Percentiles rank a stretch among this genome's conserved stretches.
Evolutionary conservation across 371 early-diverging fungal genomes (phyloP).

Genomic region (Quaeritorhiza haematococci): DNA sequence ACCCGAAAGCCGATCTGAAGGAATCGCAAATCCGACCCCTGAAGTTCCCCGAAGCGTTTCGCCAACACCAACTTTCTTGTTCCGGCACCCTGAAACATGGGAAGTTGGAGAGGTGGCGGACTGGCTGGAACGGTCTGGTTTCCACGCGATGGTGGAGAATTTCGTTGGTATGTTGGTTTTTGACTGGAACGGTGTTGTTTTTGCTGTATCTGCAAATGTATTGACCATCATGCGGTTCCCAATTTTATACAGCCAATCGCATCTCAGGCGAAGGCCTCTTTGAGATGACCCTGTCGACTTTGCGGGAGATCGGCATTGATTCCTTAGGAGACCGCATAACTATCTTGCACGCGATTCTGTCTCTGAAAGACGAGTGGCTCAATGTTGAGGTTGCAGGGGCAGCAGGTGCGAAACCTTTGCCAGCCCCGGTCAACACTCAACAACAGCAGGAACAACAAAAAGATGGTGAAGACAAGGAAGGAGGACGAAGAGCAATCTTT

Average conservation of each 20-base stretch:
- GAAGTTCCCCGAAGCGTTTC: neutral
- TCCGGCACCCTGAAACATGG: constrained; percentile 33
- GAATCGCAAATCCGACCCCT: neutral
- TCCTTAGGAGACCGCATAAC: constrained; percentile 23
- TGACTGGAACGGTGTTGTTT: neutral
- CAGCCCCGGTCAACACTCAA: no score
- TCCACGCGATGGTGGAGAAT: constrained; percentile 41
- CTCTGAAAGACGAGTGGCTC: constrained; percentile 26
- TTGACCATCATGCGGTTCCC: no score
- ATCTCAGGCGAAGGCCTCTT: constrained; percentile 22
- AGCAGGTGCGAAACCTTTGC: no score
- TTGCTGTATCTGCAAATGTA: neutral
- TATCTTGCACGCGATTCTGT: constrained; percentile 27
- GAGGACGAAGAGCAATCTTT: constrained; percentile 3
- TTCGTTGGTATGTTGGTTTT: constrained; percentile 53
- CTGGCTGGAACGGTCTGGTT: constrained; percentile 38
- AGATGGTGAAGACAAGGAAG: no score
- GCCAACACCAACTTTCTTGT: no score
- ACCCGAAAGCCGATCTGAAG: neutral
- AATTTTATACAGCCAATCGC: constrained; percentile 7
- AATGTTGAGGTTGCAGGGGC: no score
- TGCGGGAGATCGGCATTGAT: constrained; percentile 29
- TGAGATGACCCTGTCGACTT: constrained; percentile 17
- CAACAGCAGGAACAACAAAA: no score
- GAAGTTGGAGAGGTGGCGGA: constrained; percentile 13